phyloP scores from a whole-genome alignment of 1,284 basidiomycete genomes.

The Moesziomyces antarcticus region DNA sequence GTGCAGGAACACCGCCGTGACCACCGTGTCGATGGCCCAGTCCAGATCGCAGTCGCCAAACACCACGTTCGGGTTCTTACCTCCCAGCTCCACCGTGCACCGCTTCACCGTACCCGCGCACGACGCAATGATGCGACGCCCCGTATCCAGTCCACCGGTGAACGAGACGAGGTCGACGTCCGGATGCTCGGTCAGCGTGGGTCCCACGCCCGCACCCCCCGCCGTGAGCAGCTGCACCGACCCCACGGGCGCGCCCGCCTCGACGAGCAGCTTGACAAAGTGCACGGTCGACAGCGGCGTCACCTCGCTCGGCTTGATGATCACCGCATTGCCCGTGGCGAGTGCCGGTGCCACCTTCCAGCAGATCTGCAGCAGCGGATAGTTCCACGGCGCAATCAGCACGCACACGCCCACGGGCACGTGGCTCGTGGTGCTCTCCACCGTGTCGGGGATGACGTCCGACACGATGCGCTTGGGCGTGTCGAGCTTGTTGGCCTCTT shows the following conservation, averaged over 20 bases:
- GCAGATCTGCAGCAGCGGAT: constrained; percentile 65
- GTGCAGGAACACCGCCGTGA: constrained; percentile 66
- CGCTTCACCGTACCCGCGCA: constrained; percentile 64
- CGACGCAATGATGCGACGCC: constrained; percentile 58
- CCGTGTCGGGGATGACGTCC: constrained; percentile 59
- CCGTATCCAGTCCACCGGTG: constrained; percentile 66
- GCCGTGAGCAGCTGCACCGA: constrained; percentile 65
- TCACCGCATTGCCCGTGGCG: constrained; percentile 63
- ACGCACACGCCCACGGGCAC: constrained; percentile 67
- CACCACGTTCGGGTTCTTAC: constrained; percentile 67
- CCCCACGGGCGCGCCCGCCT: constrained; percentile 60
- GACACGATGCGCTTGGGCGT: constrained; percentile 52
- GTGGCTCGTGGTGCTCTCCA: constrained; percentile 54
- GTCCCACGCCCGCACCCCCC: constrained; percentile 60
- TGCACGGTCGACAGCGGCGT: constrained; percentile 66
- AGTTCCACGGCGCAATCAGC: constrained; percentile 67
- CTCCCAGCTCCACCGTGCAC: constrained; percentile 66
- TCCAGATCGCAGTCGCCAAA: constrained; percentile 66
- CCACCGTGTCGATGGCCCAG: constrained; percentile 64
- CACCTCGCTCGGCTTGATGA: constrained; percentile 68
- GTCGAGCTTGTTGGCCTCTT: constrained; percentile 64
- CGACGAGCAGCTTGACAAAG: constrained; percentile 60
- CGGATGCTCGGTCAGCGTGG: constrained; percentile 56
- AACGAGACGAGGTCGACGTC: constrained; percentile 67
- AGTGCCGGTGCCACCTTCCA: constrained; percentile 67